Conservation (phyloP, 768 basidiomycete genomes). For the Suillus variegatus region DNA sequence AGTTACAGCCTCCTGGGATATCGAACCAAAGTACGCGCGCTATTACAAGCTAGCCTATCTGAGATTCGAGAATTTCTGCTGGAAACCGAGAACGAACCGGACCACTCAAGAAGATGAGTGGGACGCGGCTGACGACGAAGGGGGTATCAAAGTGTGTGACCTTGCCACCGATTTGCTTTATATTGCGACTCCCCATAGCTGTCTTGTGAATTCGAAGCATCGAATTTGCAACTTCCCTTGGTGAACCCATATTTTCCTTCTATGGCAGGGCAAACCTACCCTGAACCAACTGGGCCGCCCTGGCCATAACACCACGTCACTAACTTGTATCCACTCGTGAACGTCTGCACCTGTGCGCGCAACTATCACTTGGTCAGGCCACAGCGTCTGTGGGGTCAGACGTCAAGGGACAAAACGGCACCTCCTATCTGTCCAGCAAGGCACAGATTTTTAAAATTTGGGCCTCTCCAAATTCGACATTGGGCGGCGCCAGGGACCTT, state of each 20-base stretch:
- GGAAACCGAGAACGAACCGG: not conserved
- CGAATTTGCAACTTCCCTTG: not conserved
- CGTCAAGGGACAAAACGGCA: not conserved
- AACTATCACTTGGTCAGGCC: not conserved
- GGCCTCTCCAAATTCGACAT: not conserved
- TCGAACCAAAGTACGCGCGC: not conserved
- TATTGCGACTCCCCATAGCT: constrained; percentile 1
- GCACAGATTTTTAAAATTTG: not conserved
- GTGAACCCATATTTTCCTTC: not conserved
- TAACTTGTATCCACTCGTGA: not conserved
- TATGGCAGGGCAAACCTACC: not conserved
- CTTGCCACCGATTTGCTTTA: not conserved
- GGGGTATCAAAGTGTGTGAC: not conserved
- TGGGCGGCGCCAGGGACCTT: not conserved
- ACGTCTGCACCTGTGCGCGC: not conserved
- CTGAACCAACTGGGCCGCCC: not conserved
- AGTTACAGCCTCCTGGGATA: not conserved
- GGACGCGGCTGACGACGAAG: not conserved
- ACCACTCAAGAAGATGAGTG: too few relatives aligned
- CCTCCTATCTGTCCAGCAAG: not conserved
- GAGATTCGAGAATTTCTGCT: not conserved
- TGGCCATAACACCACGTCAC: not conserved
- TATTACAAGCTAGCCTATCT: not conserved
- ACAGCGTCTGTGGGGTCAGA: too few relatives aligned
- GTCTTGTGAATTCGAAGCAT: constrained; percentile 8